These are phyloP conservation scores for Neurospora sp. DNA, from an alignment of 495 filamentous ascomycete species.

Conservation along the genomic window DNA sequence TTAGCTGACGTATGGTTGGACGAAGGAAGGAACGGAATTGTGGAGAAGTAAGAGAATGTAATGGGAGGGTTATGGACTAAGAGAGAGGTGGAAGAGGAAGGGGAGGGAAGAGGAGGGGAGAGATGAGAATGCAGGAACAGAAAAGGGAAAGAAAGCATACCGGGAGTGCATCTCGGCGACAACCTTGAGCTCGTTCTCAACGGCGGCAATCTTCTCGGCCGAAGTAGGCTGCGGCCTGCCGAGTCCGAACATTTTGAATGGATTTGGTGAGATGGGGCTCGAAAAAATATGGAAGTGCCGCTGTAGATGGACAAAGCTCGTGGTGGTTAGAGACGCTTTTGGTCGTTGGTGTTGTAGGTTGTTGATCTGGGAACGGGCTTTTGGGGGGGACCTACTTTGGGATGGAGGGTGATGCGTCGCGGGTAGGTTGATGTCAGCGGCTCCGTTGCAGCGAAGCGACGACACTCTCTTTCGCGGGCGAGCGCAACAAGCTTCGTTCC, in stretches of 20 bases:
- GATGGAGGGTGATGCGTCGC: not conserved
- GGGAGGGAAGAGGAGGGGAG: not conserved
- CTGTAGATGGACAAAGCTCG: not conserved
- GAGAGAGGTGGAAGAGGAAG: not conserved
- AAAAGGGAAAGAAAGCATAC: conserved; percentile 35
- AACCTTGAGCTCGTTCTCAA: conserved; percentile 90
- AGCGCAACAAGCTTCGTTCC: not conserved
- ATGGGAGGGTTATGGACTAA: not conserved
- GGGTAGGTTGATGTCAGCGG: not conserved
- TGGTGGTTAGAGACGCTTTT: not conserved
- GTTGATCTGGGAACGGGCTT: not conserved
- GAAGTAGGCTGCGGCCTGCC: conserved; percentile 83
- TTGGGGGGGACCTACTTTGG: not conserved
- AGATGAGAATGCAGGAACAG: not conserved
- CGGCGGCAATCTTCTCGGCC: conserved; percentile 88
- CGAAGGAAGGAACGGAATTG: not conserved
- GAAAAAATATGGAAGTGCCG: not conserved
- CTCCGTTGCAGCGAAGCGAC: not conserved
- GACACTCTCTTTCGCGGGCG: not conserved
- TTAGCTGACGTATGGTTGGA: not conserved
- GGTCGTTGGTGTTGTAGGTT: not conserved
- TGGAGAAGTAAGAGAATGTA: not conserved
- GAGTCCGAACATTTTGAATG: conserved; percentile 74
- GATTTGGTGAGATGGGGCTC: not conserved
- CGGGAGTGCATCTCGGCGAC: conserved; percentile 93